Percentiles rank a stretch among this genome's conserved stretches.
Conservation (phyloP, 768 basidiomycete genomes). For the Rhodotorula babjevae region DNA sequence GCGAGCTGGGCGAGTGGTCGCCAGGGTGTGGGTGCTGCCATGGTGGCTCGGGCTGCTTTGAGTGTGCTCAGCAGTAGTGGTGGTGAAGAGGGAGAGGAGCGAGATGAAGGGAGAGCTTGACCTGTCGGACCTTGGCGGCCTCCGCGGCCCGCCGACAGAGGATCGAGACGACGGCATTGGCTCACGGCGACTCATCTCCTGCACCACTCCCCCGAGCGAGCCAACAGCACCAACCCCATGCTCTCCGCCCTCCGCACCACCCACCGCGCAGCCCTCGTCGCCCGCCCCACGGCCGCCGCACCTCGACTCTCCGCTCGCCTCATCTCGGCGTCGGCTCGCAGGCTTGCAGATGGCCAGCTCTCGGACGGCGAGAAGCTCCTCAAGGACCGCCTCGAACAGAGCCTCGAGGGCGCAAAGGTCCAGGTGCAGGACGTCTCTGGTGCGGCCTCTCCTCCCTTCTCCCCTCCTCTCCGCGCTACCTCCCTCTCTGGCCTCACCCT, state of each 20-base stretch:
- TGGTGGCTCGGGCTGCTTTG: no score
- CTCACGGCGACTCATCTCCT: no score
- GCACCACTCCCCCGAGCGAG: no score
- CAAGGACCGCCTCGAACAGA: slow-evolving; percentile 63
- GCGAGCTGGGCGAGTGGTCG: not conserved
- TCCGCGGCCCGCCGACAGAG: no score
- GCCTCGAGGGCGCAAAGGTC: slow-evolving; percentile 72
- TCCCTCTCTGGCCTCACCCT: not conserved
- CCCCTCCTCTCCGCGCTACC: no score
- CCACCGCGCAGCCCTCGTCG: not conserved
- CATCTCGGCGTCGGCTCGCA: not conserved
- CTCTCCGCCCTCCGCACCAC: not conserved
- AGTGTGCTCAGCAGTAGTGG: no score
- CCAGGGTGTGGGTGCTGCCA: not conserved
- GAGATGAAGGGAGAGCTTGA: no score
- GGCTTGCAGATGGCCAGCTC: not conserved
- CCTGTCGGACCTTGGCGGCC: no score
- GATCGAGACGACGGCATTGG: not conserved
- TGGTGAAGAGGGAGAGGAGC: not conserved
- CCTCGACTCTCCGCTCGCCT: not conserved
- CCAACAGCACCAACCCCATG: no score
- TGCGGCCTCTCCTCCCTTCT: slow-evolving; percentile 47
- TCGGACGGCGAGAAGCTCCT: slow-evolving; percentile 64
- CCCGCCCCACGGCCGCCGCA: not conserved
- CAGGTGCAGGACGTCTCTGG: slow-evolving; percentile 94